Conservation (phyloP, 2,329 filamentous ascomycete species). For the Penicillium nordicum region DNA sequence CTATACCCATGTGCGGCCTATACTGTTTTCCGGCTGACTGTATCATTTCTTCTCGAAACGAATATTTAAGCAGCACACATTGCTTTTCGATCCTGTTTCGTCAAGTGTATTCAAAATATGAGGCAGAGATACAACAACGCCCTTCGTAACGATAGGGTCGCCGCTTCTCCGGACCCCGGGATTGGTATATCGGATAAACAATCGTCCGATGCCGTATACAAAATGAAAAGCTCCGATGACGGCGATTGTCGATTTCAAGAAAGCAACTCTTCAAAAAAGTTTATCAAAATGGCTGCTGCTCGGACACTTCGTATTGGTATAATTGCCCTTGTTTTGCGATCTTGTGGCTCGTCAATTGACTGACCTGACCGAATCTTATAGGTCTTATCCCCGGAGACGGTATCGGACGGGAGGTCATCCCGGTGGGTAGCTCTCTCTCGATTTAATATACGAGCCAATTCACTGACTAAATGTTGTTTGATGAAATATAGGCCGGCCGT, state of each 20-base stretch:
- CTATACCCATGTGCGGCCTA: too few relatives aligned
- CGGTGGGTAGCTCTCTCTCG: conserved; percentile 47
- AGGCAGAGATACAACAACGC: neutral
- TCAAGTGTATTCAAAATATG: neutral
- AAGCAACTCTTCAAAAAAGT: conserved; percentile 17
- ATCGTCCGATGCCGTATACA: conserved; percentile 21
- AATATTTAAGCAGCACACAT: neutral
- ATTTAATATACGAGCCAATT: conserved; percentile 5
- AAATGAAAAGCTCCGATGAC: conserved; percentile 32
- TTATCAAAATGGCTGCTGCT: conserved; percentile 48
- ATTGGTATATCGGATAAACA: conserved; percentile 18
- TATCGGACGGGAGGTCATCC: conserved; percentile 98
- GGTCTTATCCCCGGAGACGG: conserved; percentile 97
- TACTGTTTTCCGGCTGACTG: neutral
- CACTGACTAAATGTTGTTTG: conserved; percentile 14
- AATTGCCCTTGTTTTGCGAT: conserved; percentile 25
- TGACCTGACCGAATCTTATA: conserved; percentile 38
- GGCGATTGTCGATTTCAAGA: conserved; percentile 23
- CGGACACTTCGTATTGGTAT: conserved; percentile 66
- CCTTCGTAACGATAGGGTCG: neutral
- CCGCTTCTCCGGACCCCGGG: conserved; percentile 19
- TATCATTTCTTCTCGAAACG: neutral
- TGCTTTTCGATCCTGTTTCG: neutral
- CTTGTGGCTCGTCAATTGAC: neutral
- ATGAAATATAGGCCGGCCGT: conserved; percentile 61